Percentiles rank a stretch among this genome's conserved stretches.
Evolutionary conservation across 345 rosid genomes (phyloP).

Genomic region (Acer yangbiense): DNA sequence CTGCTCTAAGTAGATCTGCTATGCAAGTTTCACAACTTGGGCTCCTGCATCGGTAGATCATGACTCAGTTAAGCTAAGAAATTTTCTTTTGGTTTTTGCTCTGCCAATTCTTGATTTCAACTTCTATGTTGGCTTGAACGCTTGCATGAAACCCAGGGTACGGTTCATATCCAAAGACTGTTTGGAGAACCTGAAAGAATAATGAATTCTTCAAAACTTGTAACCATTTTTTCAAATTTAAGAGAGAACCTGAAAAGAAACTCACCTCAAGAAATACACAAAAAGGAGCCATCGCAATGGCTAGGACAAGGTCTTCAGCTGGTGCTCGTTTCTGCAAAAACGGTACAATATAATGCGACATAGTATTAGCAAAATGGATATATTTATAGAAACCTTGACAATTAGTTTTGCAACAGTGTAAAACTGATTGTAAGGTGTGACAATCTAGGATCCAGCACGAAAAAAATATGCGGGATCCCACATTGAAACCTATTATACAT

Average conservation of each 20-base stretch:
- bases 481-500: too few relatives aligned
- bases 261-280: slow-evolving; percentile 88
- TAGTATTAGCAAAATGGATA: neutral
- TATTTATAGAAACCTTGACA: too few relatives aligned
- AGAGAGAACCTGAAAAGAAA: neutral
- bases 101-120: slow-evolving; percentile 55
- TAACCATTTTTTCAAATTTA: neutral
- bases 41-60: too few relatives aligned
- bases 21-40: too few relatives aligned
- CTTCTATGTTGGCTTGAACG: slow-evolving; percentile 59
- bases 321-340: slow-evolving; percentile 76
- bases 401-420: too few relatives aligned
- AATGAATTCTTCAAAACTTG: neutral
- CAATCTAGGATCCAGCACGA: too few relatives aligned
- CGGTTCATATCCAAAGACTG: slow-evolving; percentile 66
- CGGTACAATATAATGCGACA: neutral
- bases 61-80: slow-evolving; percentile 2
- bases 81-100: slow-evolving; percentile 52
- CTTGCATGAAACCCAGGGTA: slow-evolving; percentile 75
- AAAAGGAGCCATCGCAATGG: slow-evolving; percentile 87
- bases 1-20: too few relatives aligned
- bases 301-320: slow-evolving; percentile 82
- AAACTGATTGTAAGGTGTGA: too few relatives aligned
- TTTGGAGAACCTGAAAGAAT: slow-evolving; percentile 61
- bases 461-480: too few relatives aligned